A percentile compares a stretch with the other conserved stretches of the same genome.
Conservation (phyloP, 257 asterid species). For the Perilla frutescens region DNA sequence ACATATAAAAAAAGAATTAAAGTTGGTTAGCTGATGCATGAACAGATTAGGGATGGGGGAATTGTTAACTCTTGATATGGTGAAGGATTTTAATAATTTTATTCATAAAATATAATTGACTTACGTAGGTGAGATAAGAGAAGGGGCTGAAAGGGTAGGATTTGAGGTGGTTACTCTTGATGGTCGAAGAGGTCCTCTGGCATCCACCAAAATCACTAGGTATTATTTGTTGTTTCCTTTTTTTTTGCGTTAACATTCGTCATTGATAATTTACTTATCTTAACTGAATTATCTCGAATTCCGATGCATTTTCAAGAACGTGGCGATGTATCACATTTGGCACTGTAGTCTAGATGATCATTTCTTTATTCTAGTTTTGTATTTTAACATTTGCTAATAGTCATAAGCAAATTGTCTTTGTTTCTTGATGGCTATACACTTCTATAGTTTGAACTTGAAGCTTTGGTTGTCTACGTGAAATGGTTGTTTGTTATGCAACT, state of each 20-base stretch:
- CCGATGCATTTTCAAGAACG: background rate
- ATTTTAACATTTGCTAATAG: background rate
- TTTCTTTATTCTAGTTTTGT: background rate
- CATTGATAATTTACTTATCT: background rate
- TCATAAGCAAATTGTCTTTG: background rate
- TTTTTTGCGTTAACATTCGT: background rate
- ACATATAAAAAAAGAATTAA: background rate
- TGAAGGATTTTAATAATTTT: constrained; percentile 13
- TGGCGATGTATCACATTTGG: too few relatives aligned
- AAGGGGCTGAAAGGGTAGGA: constrained; percentile 75
- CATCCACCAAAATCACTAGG: constrained; percentile 65
- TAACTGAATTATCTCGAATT: background rate
- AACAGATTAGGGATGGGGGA: constrained; percentile 14
- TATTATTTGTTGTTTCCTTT: constrained; percentile 28
- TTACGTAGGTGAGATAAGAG: constrained; percentile 73
- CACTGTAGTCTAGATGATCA: background rate
- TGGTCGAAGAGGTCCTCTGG: constrained; percentile 72
- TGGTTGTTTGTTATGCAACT: background rate
- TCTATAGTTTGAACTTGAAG: constrained; percentile 9
- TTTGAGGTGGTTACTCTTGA: constrained; percentile 84
- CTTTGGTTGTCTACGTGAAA: background rate
- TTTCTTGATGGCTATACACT: background rate
- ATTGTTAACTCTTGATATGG: background rate
- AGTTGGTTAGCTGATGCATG: constrained; percentile 24
- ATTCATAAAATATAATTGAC: constrained; percentile 8